A percentile compares a stretch with the other conserved stretches of the same genome.
Conservation (phyloP, 345 rosid genomes). For the Turnera subulata region DNA sequence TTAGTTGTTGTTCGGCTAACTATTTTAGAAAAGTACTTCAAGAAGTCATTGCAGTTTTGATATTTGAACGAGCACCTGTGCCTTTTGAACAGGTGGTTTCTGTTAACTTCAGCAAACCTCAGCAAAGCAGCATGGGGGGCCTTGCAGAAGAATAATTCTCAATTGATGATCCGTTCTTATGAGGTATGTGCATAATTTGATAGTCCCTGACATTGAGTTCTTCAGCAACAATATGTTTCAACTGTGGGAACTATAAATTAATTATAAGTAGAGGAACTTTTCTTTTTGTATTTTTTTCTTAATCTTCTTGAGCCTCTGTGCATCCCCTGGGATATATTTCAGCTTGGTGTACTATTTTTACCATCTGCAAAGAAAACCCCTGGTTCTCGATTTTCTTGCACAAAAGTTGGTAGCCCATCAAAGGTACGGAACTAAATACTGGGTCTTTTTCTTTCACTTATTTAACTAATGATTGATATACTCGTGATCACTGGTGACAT, state of each 20-base stretch:
- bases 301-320: constrained; percentile 1
- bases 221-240: neutral
- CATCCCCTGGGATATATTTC: constrained; percentile 6
- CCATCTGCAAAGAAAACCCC: constrained; percentile 33
- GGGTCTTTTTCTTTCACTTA: neutral
- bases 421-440: constrained; percentile 26
- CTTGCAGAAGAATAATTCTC: constrained; percentile 86
- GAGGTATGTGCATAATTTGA: constrained; percentile 46
- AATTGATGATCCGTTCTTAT: constrained; percentile 92
- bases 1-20: neutral
- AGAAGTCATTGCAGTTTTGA: neutral
- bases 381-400: constrained; percentile 58
- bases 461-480: neutral
- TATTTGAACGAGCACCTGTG: constrained; percentile 1
- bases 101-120: constrained; percentile 88
- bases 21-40: neutral
- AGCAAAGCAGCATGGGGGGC: constrained; percentile 99
- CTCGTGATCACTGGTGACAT: too few species aligned
- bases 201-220: neutral
- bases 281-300: neutral
- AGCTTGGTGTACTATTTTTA: constrained; percentile 87
- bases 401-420: constrained; percentile 20
- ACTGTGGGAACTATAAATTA: neutral
- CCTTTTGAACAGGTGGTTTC: constrained; percentile 65
- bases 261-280: neutral